Evolutionary conservation across 2,329 filamentous ascomycete genomes (phyloP).

Genomic region (Aspergillus pseudoterreus): DNA sequence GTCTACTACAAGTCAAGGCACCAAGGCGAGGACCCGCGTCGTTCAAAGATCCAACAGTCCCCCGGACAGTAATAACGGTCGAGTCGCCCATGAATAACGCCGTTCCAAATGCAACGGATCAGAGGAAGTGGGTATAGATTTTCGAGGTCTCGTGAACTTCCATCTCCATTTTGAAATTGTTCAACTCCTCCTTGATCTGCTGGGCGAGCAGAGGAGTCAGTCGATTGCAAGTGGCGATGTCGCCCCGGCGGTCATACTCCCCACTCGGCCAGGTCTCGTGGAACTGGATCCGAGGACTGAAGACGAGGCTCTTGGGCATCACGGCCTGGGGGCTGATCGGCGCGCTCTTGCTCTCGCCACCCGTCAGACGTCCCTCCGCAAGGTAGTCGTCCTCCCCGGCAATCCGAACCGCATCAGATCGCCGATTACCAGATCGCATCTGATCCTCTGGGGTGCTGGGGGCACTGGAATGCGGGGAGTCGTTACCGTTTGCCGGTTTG

Average conservation of each 20-base stretch:
- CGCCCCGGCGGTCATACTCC: slow-evolving; percentile 93
- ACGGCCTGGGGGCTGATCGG: slow-evolving; percentile 66
- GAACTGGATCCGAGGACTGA: slow-evolving; percentile 91
- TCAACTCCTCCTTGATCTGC: slow-evolving; percentile 98
- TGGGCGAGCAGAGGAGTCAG: slow-evolving; percentile 95
- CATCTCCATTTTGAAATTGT: slow-evolving; percentile 99
- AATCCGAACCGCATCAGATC: slow-evolving; percentile 67
- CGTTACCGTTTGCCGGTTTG: slow-evolving; percentile 63
- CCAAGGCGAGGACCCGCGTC: slow-evolving; percentile 19
- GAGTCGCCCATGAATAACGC: slow-evolving; percentile 19
- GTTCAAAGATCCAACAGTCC: slow-evolving; percentile 20
- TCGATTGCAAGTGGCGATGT: slow-evolving; percentile 96
- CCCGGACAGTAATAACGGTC: slow-evolving; percentile 14
- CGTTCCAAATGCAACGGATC: slow-evolving; percentile 43
- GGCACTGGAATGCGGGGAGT: slow-evolving; percentile 79
- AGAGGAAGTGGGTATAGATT: slow-evolving; percentile 99
- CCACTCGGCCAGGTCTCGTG: slow-evolving; percentile 94
- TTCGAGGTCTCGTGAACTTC: slow-evolving; percentile 98
- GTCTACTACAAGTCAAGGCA: slow-evolving; percentile 21
- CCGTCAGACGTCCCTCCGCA: slow-evolving; percentile 64
- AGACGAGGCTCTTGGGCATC: slow-evolving; percentile 57
- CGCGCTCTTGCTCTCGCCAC: slow-evolving; percentile 73
- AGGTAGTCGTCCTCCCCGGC: slow-evolving; percentile 89
- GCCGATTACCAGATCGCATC: slow-evolving; percentile 56
- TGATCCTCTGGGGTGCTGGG: slow-evolving; percentile 85